These are phyloP conservation scores for Blastomyces gilchristii DNA, from an alignment of 2,329 filamentous ascomycete genomes.

Conservation along the genomic window DNA sequence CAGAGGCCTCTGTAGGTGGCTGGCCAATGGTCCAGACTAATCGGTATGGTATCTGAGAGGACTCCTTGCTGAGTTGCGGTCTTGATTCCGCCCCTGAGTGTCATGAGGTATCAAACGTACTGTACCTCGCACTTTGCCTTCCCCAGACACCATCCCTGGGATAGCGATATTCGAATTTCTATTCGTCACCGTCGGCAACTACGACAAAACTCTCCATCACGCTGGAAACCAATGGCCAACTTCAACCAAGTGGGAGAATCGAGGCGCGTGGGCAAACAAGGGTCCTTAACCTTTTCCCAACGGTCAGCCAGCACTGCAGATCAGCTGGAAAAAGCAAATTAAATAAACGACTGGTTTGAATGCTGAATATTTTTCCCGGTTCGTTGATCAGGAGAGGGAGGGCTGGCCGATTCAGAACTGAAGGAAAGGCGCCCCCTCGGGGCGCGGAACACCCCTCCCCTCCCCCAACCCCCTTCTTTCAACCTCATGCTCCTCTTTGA, in stretches of 20 bases:
- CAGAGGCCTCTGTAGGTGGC: too few relatives aligned
- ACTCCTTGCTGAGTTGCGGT: not conserved
- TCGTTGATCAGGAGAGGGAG: not conserved
- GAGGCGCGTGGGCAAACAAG: not conserved
- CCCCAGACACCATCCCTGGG: not conserved
- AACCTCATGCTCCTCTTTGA: not conserved
- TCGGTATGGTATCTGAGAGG: not conserved
- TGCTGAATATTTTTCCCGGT: not conserved
- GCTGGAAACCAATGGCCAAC: not conserved
- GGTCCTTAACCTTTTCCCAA: not conserved
- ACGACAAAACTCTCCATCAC: not conserved
- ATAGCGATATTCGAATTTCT: not conserved
- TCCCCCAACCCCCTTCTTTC: not conserved
- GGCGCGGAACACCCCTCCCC: not conserved
- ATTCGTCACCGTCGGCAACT: not conserved
- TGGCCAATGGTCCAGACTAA: not conserved
- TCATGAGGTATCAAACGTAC: not conserved
- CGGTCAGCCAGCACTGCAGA: not conserved
- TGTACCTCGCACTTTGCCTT: not conserved
- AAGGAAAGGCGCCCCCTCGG: too few relatives aligned
- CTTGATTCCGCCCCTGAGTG: not conserved
- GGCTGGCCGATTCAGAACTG: not conserved
- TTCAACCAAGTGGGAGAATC: not conserved
- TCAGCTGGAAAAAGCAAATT: not conserved
- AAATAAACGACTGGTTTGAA: not conserved